Evolutionary conservation across 2,329 filamentous ascomycete species (phyloP).

Genomic region (Magnaporthiopsis rhizophila): DNA sequence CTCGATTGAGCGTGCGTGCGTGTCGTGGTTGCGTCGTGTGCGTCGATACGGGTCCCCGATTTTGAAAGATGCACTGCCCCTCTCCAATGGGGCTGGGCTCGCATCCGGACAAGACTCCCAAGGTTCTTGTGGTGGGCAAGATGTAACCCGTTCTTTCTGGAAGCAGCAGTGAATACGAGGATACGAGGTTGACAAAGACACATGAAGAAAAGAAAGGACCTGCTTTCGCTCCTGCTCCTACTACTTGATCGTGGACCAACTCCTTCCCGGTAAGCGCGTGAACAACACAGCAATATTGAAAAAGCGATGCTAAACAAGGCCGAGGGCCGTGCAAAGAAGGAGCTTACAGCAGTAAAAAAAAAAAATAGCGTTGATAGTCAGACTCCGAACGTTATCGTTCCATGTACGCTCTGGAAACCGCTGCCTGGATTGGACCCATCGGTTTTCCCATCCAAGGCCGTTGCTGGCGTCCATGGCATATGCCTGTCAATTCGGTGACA

Average conservation of each 20-base stretch:
- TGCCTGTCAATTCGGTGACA: neutral
- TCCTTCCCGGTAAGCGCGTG: too few relatives aligned
- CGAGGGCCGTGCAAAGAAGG: too few relatives aligned
- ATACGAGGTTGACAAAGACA: neutral
- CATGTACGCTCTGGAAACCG: neutral
- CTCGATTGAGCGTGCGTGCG: too few relatives aligned
- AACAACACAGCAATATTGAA: too few relatives aligned
- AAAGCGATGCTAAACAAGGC: neutral
- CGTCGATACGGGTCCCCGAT: neutral
- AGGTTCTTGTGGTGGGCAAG: neutral
- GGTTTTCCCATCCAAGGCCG: neutral
- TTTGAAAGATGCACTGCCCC: neutral
- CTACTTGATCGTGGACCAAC: too few relatives aligned
- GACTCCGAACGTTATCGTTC: neutral
- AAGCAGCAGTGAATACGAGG: neutral
- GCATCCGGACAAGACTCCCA: neutral
- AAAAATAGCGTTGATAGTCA: neutral
- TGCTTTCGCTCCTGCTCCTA: too few relatives aligned
- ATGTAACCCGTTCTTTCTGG: neutral
- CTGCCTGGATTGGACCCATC: neutral
- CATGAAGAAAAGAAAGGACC: neutral
- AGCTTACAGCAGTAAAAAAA: too few relatives aligned
- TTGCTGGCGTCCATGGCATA: neutral
- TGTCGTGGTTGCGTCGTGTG: too few relatives aligned
- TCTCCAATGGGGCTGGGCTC: neutral